A percentile compares a stretch with the other conserved stretches of the same genome.
These are phyloP conservation scores for Oryza coarctata DNA, from an alignment of 176 grass and related monocot species.

Conservation along the genomic window DNA sequence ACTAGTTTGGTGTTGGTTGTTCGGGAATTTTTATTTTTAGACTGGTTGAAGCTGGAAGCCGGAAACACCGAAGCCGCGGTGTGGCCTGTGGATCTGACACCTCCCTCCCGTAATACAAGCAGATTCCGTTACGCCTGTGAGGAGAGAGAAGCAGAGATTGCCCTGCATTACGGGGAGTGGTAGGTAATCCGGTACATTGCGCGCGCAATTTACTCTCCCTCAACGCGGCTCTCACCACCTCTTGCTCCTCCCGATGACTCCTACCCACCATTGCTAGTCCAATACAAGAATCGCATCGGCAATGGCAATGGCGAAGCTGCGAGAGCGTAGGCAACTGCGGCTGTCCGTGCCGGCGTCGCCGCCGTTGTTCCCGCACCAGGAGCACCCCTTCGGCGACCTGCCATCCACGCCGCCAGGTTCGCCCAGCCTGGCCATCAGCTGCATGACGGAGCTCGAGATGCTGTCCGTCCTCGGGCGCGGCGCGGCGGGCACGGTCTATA, in stretches of 20 bases:
- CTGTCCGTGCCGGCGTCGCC: conserved; percentile 10
- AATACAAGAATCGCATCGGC: not conserved
- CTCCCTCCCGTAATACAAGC: conserved; percentile 18
- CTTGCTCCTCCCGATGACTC: not conserved
- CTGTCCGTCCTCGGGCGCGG: conserved; percentile 40
- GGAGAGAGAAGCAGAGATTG: too few species aligned
- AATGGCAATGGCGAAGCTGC: not conserved
- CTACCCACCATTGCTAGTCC: not conserved
- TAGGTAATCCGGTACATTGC: too few species aligned
- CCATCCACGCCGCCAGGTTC: conserved; percentile 19
- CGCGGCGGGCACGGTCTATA: conserved; percentile 43
- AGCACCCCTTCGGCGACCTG: conserved; percentile 14
- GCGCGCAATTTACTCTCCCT: not conserved
- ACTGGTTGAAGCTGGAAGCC: not conserved
- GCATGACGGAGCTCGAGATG: conserved; percentile 35
- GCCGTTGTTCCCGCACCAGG: not conserved
- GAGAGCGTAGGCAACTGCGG: not conserved
- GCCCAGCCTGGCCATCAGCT: not conserved
- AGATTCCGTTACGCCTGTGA: not conserved
- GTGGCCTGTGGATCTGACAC: not conserved
- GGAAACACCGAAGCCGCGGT: not conserved
- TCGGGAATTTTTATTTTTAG: not conserved
- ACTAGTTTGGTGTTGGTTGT: not conserved
- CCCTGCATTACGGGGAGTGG: too few species aligned
- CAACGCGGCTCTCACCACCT: too few species aligned